Percentiles rank a stretch among this genome's conserved stretches.
Evolutionary conservation across 106 monocot genomes (phyloP).

Genomic region (Acorus gramineus): DNA sequence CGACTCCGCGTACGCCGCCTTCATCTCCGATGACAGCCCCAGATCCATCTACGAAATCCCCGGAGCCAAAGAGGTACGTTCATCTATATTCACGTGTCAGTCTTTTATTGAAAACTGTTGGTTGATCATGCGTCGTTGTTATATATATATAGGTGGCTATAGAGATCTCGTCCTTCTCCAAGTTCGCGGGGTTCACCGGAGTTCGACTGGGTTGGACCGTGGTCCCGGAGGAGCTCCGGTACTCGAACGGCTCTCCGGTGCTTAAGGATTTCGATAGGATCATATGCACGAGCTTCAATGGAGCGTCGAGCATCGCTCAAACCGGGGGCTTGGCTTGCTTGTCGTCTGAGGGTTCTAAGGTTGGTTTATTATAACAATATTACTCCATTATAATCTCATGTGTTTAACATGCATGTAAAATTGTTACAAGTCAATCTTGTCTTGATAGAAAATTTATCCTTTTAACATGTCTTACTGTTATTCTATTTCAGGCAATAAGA

Average conservation of each 20-base stretch:
- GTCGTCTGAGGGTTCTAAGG: conserved; percentile 46
- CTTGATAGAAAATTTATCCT: neutral
- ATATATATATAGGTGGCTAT: conserved; percentile 55
- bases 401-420: too few species aligned
- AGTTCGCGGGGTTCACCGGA: conserved; percentile 84
- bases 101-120: too few species aligned
- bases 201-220: conserved; percentile 88
- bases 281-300: conserved; percentile 79
- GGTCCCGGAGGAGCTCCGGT: conserved; percentile 65
- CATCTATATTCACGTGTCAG: neutral
- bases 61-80: conserved; percentile 64
- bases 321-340: conserved; percentile 73
- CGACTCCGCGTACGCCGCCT: conserved; percentile 49
- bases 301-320: conserved; percentile 73
- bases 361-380: neutral
- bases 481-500: conserved; percentile 24
- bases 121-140: neutral
- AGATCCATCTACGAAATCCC: conserved; percentile 77
- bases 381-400: neutral
- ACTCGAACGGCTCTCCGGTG: conserved; percentile 40
- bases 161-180: conserved; percentile 84
- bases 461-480: neutral
- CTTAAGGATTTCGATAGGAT: conserved; percentile 62
- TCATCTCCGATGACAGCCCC: conserved; percentile 55
- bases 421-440: too few species aligned